These are phyloP conservation scores for Ceratocystis papillata DNA, from an alignment of 2,329 filamentous ascomycete species.

Conservation along the genomic window DNA sequence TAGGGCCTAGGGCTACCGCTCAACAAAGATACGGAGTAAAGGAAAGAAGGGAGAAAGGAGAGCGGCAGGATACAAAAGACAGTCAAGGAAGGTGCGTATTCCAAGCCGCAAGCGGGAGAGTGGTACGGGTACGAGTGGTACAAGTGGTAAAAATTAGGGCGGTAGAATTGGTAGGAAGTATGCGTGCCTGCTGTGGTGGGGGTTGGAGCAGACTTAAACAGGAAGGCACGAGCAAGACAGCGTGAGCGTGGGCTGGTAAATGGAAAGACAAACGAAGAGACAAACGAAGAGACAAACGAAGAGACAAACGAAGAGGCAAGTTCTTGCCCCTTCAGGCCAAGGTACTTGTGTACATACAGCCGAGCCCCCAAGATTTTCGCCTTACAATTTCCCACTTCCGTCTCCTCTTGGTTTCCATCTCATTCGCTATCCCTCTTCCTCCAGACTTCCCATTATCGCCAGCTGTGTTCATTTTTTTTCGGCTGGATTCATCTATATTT, in stretches of 20 bases:
- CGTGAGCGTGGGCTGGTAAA: background rate
- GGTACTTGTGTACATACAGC: background rate
- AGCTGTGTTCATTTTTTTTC: conserved; percentile 1
- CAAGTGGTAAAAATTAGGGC: background rate
- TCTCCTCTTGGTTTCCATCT: background rate
- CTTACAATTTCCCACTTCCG: background rate
- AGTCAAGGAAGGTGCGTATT: background rate
- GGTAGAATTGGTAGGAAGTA: background rate
- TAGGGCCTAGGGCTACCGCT: background rate
- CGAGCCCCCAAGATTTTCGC: background rate
- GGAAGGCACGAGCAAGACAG: conserved; percentile 2
- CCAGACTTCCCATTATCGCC: background rate
- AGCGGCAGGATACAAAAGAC: background rate
- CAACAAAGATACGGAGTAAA: background rate
- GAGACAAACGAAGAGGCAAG: background rate
- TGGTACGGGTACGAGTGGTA: background rate
- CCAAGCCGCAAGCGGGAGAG: background rate
- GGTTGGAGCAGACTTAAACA: background rate
- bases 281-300: background rate
- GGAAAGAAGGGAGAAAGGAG: background rate
- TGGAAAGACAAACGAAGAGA: background rate
- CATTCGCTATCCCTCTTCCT: background rate
- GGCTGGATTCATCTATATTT: background rate
- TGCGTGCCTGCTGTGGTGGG: background rate
- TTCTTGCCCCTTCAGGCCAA: background rate